A percentile compares a stretch with the other conserved stretches of the same genome.
Evolutionary conservation across 2,329 filamentous ascomycete genomes (phyloP).

Genomic region (Aspergillus texensis): DNA sequence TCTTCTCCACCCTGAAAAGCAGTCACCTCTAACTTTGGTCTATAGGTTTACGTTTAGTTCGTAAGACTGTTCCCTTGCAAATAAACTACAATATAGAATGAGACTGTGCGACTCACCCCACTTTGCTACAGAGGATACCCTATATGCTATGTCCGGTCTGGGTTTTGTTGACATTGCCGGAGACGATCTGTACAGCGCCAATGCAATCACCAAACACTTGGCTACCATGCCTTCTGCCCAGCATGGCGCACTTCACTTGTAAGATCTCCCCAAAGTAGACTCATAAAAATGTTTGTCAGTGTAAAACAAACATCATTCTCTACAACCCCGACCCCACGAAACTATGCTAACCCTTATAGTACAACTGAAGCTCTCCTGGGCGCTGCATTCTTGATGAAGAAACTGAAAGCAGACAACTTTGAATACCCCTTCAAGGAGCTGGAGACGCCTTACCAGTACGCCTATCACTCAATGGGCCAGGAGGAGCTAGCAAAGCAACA

Average conservation of each 20-base stretch:
- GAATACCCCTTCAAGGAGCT: constrained; percentile 39
- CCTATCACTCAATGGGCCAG: constrained; percentile 36
- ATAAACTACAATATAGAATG: neutral
- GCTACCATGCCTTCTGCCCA: constrained; percentile 36
- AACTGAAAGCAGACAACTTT: constrained; percentile 37
- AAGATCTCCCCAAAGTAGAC: neutral
- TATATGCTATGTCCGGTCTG: constrained; percentile 41
- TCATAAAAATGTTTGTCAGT: too few species aligned
- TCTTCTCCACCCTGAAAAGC: neutral
- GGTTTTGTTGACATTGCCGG: constrained; percentile 36
- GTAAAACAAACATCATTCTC: neutral
- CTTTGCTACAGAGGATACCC: constrained; percentile 35
- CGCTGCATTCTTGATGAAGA: constrained; percentile 39
- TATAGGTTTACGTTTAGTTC: constrained; percentile 25
- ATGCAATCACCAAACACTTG: constrained; percentile 39
- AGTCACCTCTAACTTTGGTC: neutral
- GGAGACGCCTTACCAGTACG: constrained; percentile 39
- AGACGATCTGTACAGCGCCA: constrained; percentile 35
- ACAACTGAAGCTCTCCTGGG: constrained; percentile 40
- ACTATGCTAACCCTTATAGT: constrained; percentile 18
- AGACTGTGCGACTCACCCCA: neutral
- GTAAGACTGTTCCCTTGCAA: constrained; percentile 15
- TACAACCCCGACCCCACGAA: neutral
- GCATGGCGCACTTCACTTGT: constrained; percentile 44
- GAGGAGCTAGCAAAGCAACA: constrained; percentile 32